Evolutionary conservation across 192 early-diverging fungal genomes (phyloP).

Genomic region (Coemansia javaensis): DNA sequence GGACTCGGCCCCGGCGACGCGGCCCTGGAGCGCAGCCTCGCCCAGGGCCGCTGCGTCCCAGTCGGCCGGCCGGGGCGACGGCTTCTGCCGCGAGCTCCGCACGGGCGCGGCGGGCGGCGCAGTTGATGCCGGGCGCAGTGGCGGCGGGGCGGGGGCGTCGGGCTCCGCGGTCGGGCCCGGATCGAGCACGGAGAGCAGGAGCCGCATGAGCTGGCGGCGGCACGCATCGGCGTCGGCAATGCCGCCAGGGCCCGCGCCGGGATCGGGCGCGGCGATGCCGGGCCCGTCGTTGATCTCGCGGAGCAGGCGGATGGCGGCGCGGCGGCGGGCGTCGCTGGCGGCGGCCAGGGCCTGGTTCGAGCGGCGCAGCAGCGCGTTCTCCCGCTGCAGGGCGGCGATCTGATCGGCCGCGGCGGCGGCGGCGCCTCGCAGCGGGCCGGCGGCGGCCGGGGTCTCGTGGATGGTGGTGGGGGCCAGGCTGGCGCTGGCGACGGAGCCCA

Average conservation of each 20-base stretch:
- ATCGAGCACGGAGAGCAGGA: slow-evolving; percentile 27
- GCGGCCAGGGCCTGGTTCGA: slow-evolving; percentile 17
- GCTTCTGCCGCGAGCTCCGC: not conserved
- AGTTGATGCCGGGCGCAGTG: not conserved
- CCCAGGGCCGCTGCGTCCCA: slow-evolving; percentile 29
- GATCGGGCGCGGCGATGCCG: not conserved
- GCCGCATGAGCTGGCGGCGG: slow-evolving; percentile 19
- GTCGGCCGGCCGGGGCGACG: slow-evolving; percentile 1
- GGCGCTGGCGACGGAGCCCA: not conserved
- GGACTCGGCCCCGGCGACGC: slow-evolving; percentile 4
- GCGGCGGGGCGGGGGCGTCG: not conserved
- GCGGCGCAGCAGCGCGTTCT: slow-evolving; percentile 21
- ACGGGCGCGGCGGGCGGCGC: no score
- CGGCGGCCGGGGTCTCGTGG: slow-evolving; percentile 8
- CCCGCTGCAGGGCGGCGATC: slow-evolving; percentile 14
- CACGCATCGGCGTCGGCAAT: not conserved
- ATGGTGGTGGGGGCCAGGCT: not conserved
- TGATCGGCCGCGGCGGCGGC: slow-evolving; percentile 1
- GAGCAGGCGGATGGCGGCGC: slow-evolving; percentile 19
- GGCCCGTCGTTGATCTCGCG: no score
- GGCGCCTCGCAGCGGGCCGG: not conserved
- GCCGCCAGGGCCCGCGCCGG: no score
- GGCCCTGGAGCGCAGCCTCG: slow-evolving; percentile 19
- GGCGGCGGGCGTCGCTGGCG: slow-evolving; percentile 19
- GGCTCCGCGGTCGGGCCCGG: not conserved